Conservation (phyloP, 768 basidiomycete species). For the Lactifluus rugatus region DNA sequence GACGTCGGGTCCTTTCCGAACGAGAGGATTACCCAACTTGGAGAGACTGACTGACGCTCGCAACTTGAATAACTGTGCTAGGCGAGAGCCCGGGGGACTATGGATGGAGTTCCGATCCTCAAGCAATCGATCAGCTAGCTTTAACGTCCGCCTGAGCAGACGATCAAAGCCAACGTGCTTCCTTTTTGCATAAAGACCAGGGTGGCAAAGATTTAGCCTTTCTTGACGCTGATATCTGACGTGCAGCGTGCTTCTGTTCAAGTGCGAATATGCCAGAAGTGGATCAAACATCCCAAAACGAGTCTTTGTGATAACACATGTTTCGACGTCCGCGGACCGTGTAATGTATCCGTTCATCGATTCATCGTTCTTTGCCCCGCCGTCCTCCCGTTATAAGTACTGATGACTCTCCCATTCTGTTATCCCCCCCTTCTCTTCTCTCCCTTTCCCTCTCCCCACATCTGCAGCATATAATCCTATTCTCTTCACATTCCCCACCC, state of each 20-base stretch:
- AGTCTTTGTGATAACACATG: slow-evolving; percentile 17
- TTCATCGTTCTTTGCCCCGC: slow-evolving; percentile 8
- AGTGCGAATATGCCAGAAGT: slow-evolving; percentile 6
- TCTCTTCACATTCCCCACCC: slow-evolving; percentile 10
- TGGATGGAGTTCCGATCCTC: neutral
- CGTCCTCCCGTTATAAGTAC: slow-evolving; percentile 11
- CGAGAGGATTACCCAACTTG: neutral
- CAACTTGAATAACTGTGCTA: neutral
- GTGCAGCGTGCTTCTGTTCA: slow-evolving; percentile 12
- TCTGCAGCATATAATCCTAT: slow-evolving; percentile 15
- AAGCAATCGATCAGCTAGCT: neutral
- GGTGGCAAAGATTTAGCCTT: slow-evolving; percentile 12
- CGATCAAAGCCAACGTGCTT: slow-evolving; percentile 7
- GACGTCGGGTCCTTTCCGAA: slow-evolving; percentile 12
- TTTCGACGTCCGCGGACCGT: slow-evolving; percentile 17
- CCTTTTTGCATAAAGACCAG: slow-evolving; percentile 5
- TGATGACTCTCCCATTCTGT: neutral
- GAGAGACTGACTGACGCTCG: neutral
- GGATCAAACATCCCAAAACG: slow-evolving; percentile 7
- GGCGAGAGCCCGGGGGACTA: neutral
- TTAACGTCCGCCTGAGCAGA: neutral
- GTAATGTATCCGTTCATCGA: slow-evolving; percentile 14
- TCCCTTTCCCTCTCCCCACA: slow-evolving; percentile 4
- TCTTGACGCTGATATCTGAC: slow-evolving; percentile 8
- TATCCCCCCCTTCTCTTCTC: neutral